phyloP scores from a whole-genome alignment of 805 yeast genomes.

The Barnettozyma sp. region DNA sequence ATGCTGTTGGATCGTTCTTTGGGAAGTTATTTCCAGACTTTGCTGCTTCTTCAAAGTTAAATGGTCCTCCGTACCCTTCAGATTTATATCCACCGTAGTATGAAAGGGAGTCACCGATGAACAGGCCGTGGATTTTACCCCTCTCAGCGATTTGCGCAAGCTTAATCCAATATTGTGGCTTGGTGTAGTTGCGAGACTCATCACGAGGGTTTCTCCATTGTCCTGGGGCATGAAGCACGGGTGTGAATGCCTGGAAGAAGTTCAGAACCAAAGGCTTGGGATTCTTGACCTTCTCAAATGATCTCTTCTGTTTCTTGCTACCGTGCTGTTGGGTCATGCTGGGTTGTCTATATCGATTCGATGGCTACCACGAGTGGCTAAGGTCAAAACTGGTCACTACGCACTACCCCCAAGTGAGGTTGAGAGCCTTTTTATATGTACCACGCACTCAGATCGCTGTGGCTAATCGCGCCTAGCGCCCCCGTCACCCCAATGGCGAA shows the following conservation, averaged over 20 bases:
- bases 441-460: no score
- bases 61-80: constrained; percentile 9
- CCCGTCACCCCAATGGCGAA: no score
- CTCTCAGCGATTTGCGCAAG: constrained; percentile 30
- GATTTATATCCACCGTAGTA: constrained; percentile 11
- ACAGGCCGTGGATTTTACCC: constrained; percentile 32
- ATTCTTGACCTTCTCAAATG: constrained; percentile 8
- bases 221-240: constrained; percentile 25
- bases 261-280: constrained; percentile 28
- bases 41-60: constrained; percentile 9
- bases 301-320: constrained; percentile 1
- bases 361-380: no score
- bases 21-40: constrained; percentile 12
- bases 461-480: no score
- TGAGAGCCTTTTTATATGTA: no score
- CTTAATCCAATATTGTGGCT: constrained; percentile 32
- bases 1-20: constrained; percentile 13
- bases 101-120: constrained; percentile 16
- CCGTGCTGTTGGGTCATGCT: constrained; percentile 1
- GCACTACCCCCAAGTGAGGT: no score
- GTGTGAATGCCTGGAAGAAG: constrained; percentile 33
- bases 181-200: constrained; percentile 23
- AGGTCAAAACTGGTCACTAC: no score
- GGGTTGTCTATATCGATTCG: no score
- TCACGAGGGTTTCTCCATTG: constrained; percentile 36